Base-by-base conservation (phyloP, 805 yeast genomes). In the Pichia californica region DNA sequence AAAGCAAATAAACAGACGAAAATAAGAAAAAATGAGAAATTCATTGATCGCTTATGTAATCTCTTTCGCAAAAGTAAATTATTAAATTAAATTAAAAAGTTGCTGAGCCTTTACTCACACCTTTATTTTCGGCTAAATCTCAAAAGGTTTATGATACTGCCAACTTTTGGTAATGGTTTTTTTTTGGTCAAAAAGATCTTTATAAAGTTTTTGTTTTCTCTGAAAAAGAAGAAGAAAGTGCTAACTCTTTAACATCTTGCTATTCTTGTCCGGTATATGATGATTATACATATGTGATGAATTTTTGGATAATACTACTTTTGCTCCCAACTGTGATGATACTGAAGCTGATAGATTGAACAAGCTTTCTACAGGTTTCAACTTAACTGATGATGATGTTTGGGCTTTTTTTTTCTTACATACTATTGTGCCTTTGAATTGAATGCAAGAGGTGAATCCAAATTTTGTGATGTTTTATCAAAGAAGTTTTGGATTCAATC, bases 61-160 rank as follows among this genome's bases (percentile, higher is more conserved):
- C n/a, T n/a, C n/a, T n/a, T n/a, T n/a, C n/a, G n/a, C n/a, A n/a
- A n/a, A n/a, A n/a, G n/a, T n/a, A n/a, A n/a, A n/a, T n/a, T n/a
- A n/a, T n/a, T n/a, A n/a, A n/a, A n/a, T n/a, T n/a, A n/a, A 33
- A 33, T 23, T 26, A 33, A 5, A 7, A 18, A 23, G 36, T 33
- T 18, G 36, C 18, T 23, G 25, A 33, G 4, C 3, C 6, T 5
- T 3, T 5, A 9, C 7, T 26, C 7, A 16, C 25, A 8, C 36
- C 36, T 3, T 16, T 33, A 6, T 33, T 33, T 14, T 7, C 36
- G 7, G 25, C 36, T 8, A 15, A 7, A 18, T 7, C 25, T 15
- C 21, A 33, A 33, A 33, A 18, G 11, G 21, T 33, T n/a, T 33
- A 33, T 20, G 36, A 33, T 33, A 18, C 36, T 33, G 36, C 36